phyloP scores from a whole-genome alignment of 106 monocot species.

The Dioscorea zingiberensis region DNA sequence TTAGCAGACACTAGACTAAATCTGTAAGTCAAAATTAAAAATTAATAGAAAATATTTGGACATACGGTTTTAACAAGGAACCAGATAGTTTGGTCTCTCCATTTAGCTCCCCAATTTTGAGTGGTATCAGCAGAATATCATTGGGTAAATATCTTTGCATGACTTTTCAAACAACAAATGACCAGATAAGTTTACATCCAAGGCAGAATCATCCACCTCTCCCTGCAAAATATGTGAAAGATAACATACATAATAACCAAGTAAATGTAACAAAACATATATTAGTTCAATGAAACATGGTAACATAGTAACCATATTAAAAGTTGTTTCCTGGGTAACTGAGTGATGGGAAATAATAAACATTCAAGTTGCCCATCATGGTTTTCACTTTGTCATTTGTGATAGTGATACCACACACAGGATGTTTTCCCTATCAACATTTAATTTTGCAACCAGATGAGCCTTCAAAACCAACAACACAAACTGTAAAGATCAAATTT shows the following conservation, averaged over 20 bases:
- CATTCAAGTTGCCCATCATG: too few species aligned
- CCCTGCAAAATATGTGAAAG: slow-evolving; percentile 41
- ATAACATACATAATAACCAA: not conserved
- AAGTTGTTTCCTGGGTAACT: too few species aligned
- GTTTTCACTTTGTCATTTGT: too few species aligned
- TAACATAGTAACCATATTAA: too few species aligned
- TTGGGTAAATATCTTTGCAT: slow-evolving; percentile 59
- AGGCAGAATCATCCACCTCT: slow-evolving; percentile 85
- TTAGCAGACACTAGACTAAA: not conserved
- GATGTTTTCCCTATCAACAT: too few species aligned
- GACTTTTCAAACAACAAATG: slow-evolving; percentile 71
- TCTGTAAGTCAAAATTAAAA: too few species aligned
- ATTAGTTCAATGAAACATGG: too few species aligned
- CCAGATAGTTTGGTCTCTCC: slow-evolving; percentile 95
- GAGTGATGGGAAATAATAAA: too few species aligned
- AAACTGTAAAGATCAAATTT: too few species aligned
- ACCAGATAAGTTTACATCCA: slow-evolving; percentile 93
- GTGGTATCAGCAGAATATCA: slow-evolving; percentile 50
- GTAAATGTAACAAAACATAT: not conserved
- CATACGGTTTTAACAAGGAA: slow-evolving; percentile 84
- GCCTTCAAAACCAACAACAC: too few species aligned
- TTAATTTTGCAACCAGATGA: too few species aligned
- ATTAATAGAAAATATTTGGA: slow-evolving; percentile 2
- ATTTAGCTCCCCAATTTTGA: slow-evolving; percentile 91
- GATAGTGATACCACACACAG: too few species aligned